Evolutionary conservation across 768 basidiomycete species (phyloP), one percentile per base, ranked within the genome.

Genomic region (Thelephora ganbajun): DNA sequence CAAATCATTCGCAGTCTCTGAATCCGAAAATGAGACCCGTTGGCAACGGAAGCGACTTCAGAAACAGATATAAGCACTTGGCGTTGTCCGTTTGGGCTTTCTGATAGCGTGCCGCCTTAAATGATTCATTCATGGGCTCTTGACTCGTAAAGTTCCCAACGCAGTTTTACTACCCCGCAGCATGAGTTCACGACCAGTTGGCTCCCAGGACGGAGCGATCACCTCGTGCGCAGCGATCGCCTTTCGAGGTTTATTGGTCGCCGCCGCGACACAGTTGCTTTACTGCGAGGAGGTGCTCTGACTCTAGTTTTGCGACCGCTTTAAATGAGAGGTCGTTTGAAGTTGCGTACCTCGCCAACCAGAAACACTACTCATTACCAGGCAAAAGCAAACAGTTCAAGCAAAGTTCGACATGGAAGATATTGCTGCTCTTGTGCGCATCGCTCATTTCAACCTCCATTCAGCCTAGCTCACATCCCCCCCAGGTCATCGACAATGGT

Each of bases 401-500:
- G 39, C 39, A 18, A 41, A 41, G 7, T 22, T 22, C 53, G 58
- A 41, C 53, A 79, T 80, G 77, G 77, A 80, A 57, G 78, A 80
- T 61, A 72, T 79, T 45, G 75, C 78, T 49, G 76, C 70, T 58
- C 66, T 73, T 60, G 70, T 72, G 57, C 52, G 68, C 62, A 33
- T 5, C 44, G 14, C 4, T 16, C 33, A 44, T 20, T 35, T 22
- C 30, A 20, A 36, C 42, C 52, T 11, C 44, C 22, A 16, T 22
- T 22, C 12, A 23, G 13, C n/a, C 20, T 13, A 37, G 47, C 47
- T 52, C 9, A 56, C 14, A 44, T 35, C 23, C 30, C 20, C 43
- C 26, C 13, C 54, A 85, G 84, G 85, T 88, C 66, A 83, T 87
- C 63, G 84, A 90, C 68, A 88, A 88, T 66, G 90, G 89, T 62